These are phyloP conservation scores for Beta lomatogona DNA, from an alignment of 179 eudicot species.

Conservation along the genomic window DNA sequence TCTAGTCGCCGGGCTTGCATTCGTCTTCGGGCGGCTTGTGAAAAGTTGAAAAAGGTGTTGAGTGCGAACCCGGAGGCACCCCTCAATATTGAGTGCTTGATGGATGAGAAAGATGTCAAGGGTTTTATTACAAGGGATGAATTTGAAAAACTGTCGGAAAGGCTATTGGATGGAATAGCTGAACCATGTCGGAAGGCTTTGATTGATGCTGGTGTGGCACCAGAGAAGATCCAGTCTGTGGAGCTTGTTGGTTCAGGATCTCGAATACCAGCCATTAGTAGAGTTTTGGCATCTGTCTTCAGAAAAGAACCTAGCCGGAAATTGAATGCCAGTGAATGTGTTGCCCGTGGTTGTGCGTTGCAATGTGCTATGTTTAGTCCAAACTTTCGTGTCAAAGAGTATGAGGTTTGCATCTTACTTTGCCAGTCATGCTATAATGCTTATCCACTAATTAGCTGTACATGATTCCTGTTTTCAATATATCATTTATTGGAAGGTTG, in stretches of 20 bases:
- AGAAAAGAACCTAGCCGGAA: conserved; percentile 71
- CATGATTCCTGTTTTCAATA: background rate
- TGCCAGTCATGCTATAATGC: background rate
- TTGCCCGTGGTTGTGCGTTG: conserved; percentile 95
- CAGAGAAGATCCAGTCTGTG: conserved; percentile 64
- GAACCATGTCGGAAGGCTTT: conserved; percentile 85
- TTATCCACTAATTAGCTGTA: background rate
- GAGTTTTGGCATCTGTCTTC: conserved; percentile 53
- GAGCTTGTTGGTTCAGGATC: conserved; percentile 99
- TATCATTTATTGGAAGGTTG: background rate
- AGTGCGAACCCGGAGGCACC: conserved; percentile 98
- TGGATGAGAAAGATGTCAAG: conserved; percentile 97
- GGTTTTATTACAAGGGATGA: conserved; percentile 86
- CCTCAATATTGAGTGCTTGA: conserved; percentile 90
- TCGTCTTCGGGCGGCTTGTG: conserved; percentile 87
- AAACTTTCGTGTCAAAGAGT: conserved; percentile 79
- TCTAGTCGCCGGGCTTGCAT: conserved; percentile 69
- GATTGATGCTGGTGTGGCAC: conserved; percentile 53
- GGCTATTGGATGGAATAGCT: conserved; percentile 62
- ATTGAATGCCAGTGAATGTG: conserved; percentile 93
- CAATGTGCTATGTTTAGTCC: conserved; percentile 99
- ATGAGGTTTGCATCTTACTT: conserved; percentile 67
- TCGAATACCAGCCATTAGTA: conserved; percentile 80
- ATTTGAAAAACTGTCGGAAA: conserved; percentile 73
- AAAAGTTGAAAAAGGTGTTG: conserved; percentile 86